A percentile compares a stretch with the other conserved stretches of the same genome.
Evolutionary conservation across 441 rosid species (phyloP).

Genomic region (Eruca vesicaria): DNA sequence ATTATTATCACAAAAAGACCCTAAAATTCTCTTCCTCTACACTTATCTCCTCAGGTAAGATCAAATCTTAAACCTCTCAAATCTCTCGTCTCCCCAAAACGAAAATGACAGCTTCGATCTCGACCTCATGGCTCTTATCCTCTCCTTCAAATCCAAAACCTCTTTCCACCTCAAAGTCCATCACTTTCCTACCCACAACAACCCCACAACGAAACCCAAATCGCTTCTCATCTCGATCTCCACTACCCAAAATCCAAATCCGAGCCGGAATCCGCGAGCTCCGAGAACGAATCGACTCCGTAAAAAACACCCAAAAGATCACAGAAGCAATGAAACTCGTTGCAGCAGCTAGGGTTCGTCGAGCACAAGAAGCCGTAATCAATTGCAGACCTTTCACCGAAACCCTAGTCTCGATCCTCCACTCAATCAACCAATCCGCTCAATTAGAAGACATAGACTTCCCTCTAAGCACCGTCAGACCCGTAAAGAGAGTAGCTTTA

Average conservation of each 20-base stretch:
- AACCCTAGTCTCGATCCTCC: constrained; percentile 51
- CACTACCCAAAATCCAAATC: constrained; percentile 16
- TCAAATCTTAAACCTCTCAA: neutral
- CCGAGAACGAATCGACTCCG: constrained; percentile 49
- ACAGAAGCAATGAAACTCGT: constrained; percentile 79
- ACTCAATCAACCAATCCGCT: constrained; percentile 45
- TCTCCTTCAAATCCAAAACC: constrained; percentile 15
- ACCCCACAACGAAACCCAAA: constrained; percentile 10
- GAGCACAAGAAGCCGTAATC: constrained; percentile 82
- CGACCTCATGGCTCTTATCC: constrained; percentile 19
- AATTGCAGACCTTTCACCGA: constrained; percentile 64
- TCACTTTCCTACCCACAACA: neutral
- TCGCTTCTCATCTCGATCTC: constrained; percentile 16
- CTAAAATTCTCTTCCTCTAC: neutral
- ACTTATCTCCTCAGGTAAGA: neutral
- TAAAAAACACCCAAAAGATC: constrained; percentile 63
- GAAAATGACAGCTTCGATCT: constrained; percentile 25
- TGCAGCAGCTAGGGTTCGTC: constrained; percentile 67
- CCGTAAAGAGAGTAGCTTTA: constrained; percentile 62
- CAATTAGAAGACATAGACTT: constrained; percentile 58
- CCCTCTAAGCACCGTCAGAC: constrained; percentile 58
- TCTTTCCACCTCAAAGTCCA: neutral
- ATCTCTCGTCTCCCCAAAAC: neutral
- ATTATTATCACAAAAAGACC: neutral
- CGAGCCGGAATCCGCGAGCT: constrained; percentile 59